phyloP scores from a whole-genome alignment of 352 stramenopile genomes.

The Phytophthora macrochlamydospora region DNA sequence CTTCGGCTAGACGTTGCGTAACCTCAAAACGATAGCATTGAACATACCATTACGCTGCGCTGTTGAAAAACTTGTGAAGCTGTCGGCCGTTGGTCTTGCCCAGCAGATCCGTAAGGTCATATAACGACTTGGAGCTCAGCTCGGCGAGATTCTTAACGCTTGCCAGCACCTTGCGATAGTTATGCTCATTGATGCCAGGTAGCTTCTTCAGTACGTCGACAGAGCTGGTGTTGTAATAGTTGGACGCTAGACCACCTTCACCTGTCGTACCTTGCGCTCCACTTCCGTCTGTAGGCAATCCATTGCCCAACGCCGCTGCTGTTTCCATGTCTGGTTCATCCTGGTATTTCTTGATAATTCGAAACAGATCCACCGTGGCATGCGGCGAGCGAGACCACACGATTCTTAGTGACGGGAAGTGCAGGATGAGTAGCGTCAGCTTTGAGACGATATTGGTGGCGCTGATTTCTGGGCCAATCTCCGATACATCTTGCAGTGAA shows the following conservation, averaged over 20 bases:
- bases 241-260: slow-evolving; percentile 44
- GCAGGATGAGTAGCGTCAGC: slow-evolving; percentile 92
- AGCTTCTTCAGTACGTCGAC: slow-evolving; percentile 95
- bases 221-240: slow-evolving; percentile 89
- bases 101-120: slow-evolving; percentile 70
- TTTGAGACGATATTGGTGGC: slow-evolving; percentile 95
- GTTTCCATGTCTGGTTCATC: slow-evolving; percentile 84
- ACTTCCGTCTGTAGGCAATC: slow-evolving; percentile 27
- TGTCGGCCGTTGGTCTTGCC: slow-evolving; percentile 79
- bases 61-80: slow-evolving; percentile 85
- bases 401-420: slow-evolving; percentile 95
- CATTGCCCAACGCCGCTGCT: slow-evolving; percentile 69
- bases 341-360: slow-evolving; percentile 82
- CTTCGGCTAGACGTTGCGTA: background rate
- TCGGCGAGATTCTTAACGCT: slow-evolving; percentile 78
- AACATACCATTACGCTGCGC: slow-evolving; percentile 40
- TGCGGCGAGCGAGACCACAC: slow-evolving; percentile 95
- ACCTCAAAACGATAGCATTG: background rate
- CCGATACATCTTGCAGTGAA: slow-evolving; percentile 86
- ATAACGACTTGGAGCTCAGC: slow-evolving; percentile 66
- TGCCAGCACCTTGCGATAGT: slow-evolving; percentile 83
- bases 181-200: slow-evolving; percentile 95
- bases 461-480: slow-evolving; percentile 94
- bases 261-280: slow-evolving; percentile 20
- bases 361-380: slow-evolving; percentile 89